Evolutionary conservation across 371 early-diverging fungal species (phyloP), one percentile per base, ranked within the genome.

Genomic region (Apophysomyces variabilis): DNA sequence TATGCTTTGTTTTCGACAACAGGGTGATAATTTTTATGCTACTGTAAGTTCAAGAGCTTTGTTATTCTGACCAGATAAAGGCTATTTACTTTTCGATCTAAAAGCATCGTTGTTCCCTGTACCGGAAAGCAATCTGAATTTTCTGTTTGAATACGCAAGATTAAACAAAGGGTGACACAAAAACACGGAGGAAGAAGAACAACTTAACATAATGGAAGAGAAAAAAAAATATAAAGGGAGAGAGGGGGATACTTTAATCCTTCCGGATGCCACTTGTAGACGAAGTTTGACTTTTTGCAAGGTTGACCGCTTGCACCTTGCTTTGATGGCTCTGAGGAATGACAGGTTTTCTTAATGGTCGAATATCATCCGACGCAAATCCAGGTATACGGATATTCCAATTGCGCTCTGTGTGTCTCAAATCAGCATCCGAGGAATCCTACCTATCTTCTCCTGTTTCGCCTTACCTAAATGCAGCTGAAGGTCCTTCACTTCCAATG

Each of bases 361-460:
- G 73, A 58, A 92, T 90, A 70, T 92, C 92, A 69, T 94, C 95
- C 13, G 91, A 81, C 1, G 93, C 92, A 74, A 93, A 94, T 35
- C 95, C 95, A 61, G 96, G 96, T 66, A 97, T 92, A 64, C 96
- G 89, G 47, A 97, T 91, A 70, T 95, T 95, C 95, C 95, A 97
- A 71, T 93, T 94, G 54, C 95, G 90, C 78, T 96, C 97, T 89
- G 71, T 38, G 32, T 26, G 58, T 37, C 58, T 6, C 61, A 43
- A 26, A 18, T 41, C 45, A 26, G 39, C 56, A 7, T n/a, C n/a
- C 43, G 13, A 26, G 7, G 11, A 12, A 16, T 26, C 9, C 21
- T 63, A 41, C 38, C 16, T 5, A 44, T 58, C 1, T 16, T 61
- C 43, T 57, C 57, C 38, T 39, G 8, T 36, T 36, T 16, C 26